These are phyloP conservation scores for Gossypium bickii DNA, from an alignment of 345 rosid species.

Conservation along the genomic window DNA sequence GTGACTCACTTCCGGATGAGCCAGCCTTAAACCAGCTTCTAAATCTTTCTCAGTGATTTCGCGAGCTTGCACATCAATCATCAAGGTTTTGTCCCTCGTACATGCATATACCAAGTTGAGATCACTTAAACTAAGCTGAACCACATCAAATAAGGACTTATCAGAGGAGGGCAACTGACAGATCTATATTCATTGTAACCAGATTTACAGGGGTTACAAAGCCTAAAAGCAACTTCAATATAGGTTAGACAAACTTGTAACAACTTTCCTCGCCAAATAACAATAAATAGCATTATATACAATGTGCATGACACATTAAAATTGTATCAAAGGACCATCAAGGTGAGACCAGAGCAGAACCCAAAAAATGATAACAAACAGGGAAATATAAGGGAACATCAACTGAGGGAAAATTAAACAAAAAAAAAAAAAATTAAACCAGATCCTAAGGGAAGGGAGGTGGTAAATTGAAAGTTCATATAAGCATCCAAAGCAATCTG, in stretches of 20 bases:
- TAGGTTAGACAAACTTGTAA: not conserved
- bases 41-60: conserved; percentile 86
- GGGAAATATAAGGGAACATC: not conserved
- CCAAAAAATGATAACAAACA: not conserved
- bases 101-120: conserved; percentile 93
- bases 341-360: not conserved
- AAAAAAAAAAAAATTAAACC: not conserved
- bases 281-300: not conserved
- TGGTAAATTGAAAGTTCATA: not conserved
- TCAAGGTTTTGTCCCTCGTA: conserved; percentile 86
- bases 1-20: conserved; percentile 81
- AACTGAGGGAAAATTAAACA: not conserved
- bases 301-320: not conserved
- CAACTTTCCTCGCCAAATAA: not conserved
- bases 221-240: conserved; percentile 4
- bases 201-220: not conserved
- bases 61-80: conserved; percentile 92
- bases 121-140: conserved; percentile 89
- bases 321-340: not conserved
- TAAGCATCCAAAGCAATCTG: not conserved
- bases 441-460: not conserved
- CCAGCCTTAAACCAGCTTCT: conserved; percentile 81
- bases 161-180: conserved; percentile 14
- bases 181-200: not conserved
- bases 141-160: conserved; percentile 19